phyloP scores from a whole-genome alignment of 202 grass and related monocot genomes.

The Eragrostis tef region DNA sequence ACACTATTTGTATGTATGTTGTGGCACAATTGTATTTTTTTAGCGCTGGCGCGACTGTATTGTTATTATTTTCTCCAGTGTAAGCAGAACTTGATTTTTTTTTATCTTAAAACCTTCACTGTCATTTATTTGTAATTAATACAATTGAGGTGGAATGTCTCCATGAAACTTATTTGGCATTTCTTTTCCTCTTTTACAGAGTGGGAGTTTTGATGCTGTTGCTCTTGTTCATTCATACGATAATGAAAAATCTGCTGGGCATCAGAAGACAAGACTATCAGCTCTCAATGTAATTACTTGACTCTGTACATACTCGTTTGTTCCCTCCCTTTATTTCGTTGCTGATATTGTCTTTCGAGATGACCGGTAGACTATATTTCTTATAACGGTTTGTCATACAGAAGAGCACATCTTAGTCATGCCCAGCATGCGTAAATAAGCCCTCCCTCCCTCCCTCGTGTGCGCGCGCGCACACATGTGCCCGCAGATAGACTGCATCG shows the following conservation, averaged over 20 bases:
- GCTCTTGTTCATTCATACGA: constrained; percentile 88
- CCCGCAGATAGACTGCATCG: neutral
- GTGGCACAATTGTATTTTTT: neutral
- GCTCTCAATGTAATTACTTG: constrained; percentile 73
- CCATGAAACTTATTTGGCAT: constrained; percentile 16
- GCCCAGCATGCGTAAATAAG: neutral
- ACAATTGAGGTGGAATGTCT: constrained; percentile 18
- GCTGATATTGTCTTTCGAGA: constrained; percentile 9
- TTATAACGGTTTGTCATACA: neutral
- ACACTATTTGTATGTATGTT: neutral
- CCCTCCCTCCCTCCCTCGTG: neutral
- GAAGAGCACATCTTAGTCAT: neutral
- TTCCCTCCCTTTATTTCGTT: constrained; percentile 6
- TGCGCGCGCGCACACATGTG: neutral
- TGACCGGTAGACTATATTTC: neutral
- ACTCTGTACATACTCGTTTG: constrained; percentile 33
- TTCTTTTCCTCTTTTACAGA: constrained; percentile 61
- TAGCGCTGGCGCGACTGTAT: neutral
- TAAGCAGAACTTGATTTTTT: neutral
- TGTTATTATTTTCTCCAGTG: neutral
- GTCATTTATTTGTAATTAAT: neutral
- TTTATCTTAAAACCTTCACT: neutral
- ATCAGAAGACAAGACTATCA: constrained; percentile 84
- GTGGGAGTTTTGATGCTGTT: constrained; percentile 75
- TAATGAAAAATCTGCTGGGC: constrained; percentile 68